Evolutionary conservation across 2,329 filamentous ascomycete species (phyloP).

Genomic region (Ascochyta fabae): DNA sequence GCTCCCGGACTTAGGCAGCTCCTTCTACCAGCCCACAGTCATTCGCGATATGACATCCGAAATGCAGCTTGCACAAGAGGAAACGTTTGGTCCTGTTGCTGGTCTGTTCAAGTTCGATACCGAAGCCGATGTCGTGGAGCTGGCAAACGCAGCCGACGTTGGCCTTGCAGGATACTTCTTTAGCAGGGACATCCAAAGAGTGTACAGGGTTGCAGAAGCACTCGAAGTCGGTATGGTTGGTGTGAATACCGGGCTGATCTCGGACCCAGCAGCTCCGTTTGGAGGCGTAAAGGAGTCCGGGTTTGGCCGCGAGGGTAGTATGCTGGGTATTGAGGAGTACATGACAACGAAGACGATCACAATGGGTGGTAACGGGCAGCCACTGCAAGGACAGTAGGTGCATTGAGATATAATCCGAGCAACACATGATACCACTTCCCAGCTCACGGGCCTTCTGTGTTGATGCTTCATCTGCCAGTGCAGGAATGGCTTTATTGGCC

Average conservation of each 20-base stretch:
- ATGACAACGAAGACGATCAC: conserved; percentile 56
- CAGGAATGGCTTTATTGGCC: not conserved
- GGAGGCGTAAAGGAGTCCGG: conserved; percentile 59
- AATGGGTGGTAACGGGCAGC: conserved; percentile 67
- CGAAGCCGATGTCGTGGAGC: conserved; percentile 83
- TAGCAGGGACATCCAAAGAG: conserved; percentile 65
- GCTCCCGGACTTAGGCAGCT: conserved; percentile 75
- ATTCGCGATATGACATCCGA: conserved; percentile 83
- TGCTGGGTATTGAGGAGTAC: conserved; percentile 59
- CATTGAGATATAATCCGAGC: not conserved
- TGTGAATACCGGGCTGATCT: conserved; percentile 59
- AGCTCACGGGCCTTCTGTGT: not conserved
- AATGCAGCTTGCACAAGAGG: conserved; percentile 85
- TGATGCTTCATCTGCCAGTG: not conserved
- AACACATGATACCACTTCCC: not conserved
- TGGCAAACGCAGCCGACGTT: conserved; percentile 84
- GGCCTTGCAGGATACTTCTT: conserved; percentile 96
- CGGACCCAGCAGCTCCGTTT: conserved; percentile 56
- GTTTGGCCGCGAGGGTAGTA: conserved; percentile 59
- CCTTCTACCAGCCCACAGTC: conserved; percentile 91
- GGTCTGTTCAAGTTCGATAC: conserved; percentile 87
- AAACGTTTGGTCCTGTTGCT: conserved; percentile 95
- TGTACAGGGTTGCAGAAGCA: conserved; percentile 67
- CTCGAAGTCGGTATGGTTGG: conserved; percentile 89
- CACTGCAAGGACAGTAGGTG: conserved; percentile 55